phyloP scores from a whole-genome alignment of 805 yeast genomes.

The Metschnikowia continentalis region DNA sequence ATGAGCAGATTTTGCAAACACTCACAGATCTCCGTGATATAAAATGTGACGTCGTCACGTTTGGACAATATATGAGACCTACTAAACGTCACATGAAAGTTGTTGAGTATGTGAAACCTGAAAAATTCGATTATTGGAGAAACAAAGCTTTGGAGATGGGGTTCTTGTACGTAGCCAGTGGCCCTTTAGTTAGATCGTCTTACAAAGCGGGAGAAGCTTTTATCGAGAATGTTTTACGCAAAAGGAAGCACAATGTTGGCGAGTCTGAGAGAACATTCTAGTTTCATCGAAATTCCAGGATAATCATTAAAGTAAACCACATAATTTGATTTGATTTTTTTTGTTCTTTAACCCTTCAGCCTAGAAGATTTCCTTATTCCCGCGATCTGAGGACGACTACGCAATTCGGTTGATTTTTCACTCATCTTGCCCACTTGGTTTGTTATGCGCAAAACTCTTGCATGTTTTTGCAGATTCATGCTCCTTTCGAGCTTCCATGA shows the following conservation, averaged over 20 bases:
- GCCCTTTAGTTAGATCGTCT: slow-evolving; percentile 93
- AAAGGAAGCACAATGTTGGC: slow-evolving; percentile 55
- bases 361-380: background rate
- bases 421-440: background rate
- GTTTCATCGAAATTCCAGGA: background rate
- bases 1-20: slow-evolving; percentile 78
- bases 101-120: slow-evolving; percentile 91
- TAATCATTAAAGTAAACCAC: background rate
- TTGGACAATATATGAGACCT: slow-evolving; percentile 99
- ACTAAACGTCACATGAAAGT: slow-evolving; percentile 98
- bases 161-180: slow-evolving; percentile 93
- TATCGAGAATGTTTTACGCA: slow-evolving; percentile 86
- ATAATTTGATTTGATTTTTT: background rate
- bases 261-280: slow-evolving; percentile 30
- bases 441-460: slow-evolving; percentile 1
- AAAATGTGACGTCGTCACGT: slow-evolving; percentile 90
- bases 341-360: background rate
- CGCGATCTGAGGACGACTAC: background rate
- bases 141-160: slow-evolving; percentile 83
- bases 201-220: slow-evolving; percentile 98
- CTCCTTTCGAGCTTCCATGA: slow-evolving; percentile 1
- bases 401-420: background rate
- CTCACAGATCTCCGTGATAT: slow-evolving; percentile 70
- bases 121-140: slow-evolving; percentile 91
- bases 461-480: background rate